These are phyloP conservation scores for Fusarium sp. DNA, from an alignment of 2,329 filamentous ascomycete genomes.

Conservation along the genomic window DNA sequence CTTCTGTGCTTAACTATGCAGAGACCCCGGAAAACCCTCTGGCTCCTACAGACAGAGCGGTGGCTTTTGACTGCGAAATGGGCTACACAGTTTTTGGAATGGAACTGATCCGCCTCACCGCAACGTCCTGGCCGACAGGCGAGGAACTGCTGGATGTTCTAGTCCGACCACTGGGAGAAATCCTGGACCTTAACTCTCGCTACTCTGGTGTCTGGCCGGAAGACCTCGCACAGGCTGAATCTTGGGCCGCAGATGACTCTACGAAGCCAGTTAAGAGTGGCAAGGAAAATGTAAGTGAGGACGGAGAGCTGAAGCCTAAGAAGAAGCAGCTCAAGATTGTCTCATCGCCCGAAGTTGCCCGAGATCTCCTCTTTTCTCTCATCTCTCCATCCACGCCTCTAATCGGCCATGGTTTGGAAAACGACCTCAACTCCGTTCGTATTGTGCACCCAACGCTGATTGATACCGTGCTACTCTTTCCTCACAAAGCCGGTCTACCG, in stretches of 20 bases:
- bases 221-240: slow-evolving; percentile 78
- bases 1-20: slow-evolving; percentile 83
- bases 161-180: slow-evolving; percentile 85
- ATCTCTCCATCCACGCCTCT: slow-evolving; percentile 84
- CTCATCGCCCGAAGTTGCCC: slow-evolving; percentile 79
- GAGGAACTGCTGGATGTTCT: slow-evolving; percentile 85
- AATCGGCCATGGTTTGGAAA: slow-evolving; percentile 94
- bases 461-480: slow-evolving; percentile 88
- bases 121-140: slow-evolving; percentile 87
- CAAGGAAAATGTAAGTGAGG: slow-evolving; percentile 47
- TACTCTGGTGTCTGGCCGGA: slow-evolving; percentile 90
- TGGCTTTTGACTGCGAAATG: slow-evolving; percentile 98
- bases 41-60: slow-evolving; percentile 69
- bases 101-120: slow-evolving; percentile 91
- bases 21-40: slow-evolving; percentile 78
- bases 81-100: slow-evolving; percentile 91
- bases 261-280: slow-evolving; percentile 47
- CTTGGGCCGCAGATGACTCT: slow-evolving; percentile 59
- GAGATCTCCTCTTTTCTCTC: slow-evolving; percentile 81
- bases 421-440: slow-evolving; percentile 89
- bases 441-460: slow-evolving; percentile 88
- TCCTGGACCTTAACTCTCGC: slow-evolving; percentile 91
- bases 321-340: slow-evolving; percentile 77
- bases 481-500: slow-evolving; percentile 83
- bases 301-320: slow-evolving; percentile 47